Base-by-base conservation (phyloP, 495 filamentous ascomycete genomes). In the Aspergillus incahuasiensis region DNA sequence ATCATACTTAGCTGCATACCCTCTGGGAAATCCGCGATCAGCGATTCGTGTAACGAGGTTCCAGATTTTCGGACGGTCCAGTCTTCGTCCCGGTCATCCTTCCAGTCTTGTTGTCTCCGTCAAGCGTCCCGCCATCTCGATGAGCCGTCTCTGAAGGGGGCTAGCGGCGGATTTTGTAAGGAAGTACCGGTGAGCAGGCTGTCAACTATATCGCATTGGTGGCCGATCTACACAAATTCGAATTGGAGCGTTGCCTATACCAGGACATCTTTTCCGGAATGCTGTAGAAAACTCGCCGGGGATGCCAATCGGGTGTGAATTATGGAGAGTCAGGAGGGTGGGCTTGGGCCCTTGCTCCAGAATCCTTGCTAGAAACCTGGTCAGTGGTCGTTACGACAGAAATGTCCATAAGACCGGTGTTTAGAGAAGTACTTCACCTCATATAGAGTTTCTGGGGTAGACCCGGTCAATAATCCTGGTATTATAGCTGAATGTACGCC, bases 11-110 rank as follows among this genome's bases (percentile, higher is more conserved):
- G 22, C 28, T 40, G 16, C 30, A 7, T 21, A 44, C 44, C 18
- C 22, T 56, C 46, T 25, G 32, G 45, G 46, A 44, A 50, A n/a
- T 38, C 45, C 25, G 22, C 45, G 46, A 56, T 56, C 45, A 45
- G 28, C 46, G 25, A 45, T 45, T 50, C 34, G 54, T 56, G 54
- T 56, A 56, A 56, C 54, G 48, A n/a, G 46, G 38, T 39, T 56
- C 46, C 54, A 41, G 46, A 56, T 40, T 50, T 50, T 34, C 40
- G 25, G 46, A 44, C 13, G 42, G 41, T 47, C 48, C 48, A 48
- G 41, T 52, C 24, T 20, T 15, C 32, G 20, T 24, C 35, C 48
- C 25, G 43, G 24, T 25, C 35, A n/a, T 51, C 39, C 13, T 39
- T 20, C 40, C 40, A 13, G 39, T 25, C 20, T 28, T 52, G n/a